Evolutionary conservation across 208 protist species (phyloP).

Genomic region (Entamoeba invadens): DNA sequence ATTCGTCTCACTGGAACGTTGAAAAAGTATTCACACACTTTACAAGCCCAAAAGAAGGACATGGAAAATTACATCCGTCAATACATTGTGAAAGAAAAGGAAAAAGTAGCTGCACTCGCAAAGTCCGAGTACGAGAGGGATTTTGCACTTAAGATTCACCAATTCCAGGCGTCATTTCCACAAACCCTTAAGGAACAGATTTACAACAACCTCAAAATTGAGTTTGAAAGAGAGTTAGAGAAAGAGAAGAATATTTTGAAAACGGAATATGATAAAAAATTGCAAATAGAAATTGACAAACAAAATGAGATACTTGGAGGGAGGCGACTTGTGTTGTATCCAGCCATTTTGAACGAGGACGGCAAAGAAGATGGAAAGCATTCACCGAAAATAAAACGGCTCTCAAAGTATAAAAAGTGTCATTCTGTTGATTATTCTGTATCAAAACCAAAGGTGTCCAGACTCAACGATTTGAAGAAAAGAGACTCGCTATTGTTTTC

Average conservation of each 20-base stretch:
- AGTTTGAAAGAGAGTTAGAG: neutral
- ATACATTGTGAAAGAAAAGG: neutral
- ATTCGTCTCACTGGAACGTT: neutral
- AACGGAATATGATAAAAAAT: neutral
- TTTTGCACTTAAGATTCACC: no score
- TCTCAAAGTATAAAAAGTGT: neutral
- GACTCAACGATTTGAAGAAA: neutral
- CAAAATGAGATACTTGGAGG: neutral
- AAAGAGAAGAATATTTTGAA: neutral
- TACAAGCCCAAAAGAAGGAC: neutral
- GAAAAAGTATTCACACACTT: neutral
- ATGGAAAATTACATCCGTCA: neutral
- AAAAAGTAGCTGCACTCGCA: neutral
- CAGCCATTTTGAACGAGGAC: neutral
- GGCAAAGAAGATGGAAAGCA: neutral
- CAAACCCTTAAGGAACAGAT: no score
- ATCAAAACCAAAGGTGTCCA: neutral
- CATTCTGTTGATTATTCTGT: neutral
- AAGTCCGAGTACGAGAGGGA: no score
- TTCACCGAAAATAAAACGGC: neutral
- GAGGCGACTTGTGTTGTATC: neutral
- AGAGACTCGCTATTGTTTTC: neutral
- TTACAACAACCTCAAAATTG: neutral
- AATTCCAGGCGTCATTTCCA: no score
- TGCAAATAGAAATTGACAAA: neutral